Evolutionary conservation across 2,329 filamentous ascomycete genomes (phyloP), one percentile per base, ranked within the genome.

Genomic region (Cercospora sp.): DNA sequence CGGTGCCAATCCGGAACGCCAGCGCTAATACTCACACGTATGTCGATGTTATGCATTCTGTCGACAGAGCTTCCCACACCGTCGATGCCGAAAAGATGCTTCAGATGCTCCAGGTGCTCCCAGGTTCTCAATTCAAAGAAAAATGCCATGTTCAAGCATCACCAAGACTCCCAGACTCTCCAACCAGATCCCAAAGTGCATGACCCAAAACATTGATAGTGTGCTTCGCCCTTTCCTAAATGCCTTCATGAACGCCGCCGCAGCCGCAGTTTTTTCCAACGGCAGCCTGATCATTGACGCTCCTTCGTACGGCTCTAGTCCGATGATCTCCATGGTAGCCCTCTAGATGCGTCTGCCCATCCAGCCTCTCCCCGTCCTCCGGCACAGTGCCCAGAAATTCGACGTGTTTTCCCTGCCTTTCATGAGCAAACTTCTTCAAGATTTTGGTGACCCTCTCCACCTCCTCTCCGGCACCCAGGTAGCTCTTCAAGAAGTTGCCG

Each of bases 401-500:
- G 3, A 79, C 76, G n/a, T 77, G 74, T 3, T 79, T 75, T 0
- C 64, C 75, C 51, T 72, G 74, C 53, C 74, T 42, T 5, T 74
- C 73, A 63, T 77, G 78, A 60, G 81, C 74, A 81, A 88, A 89
- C 70, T 88, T 81, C 73, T 84, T 86, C 55, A 99, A 81, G 79
- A 95, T 89, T 75, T 88, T 83, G 0, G 94, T 97, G 65, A 98
- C 88, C 33, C 84, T 84, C 1, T 92, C 87, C 1, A 97, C 87
- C 76, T 97, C 90, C 1, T 96, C 87, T 75, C 97, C 89, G 1
- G 98, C 87, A 60, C 87, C 87, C 0, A 99, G 86, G 76, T 95
- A 99, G 8, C 88, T 82, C 7, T 88, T 84, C 67, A 99, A 81
- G 79, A 97, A 99, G 55, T 86, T 83, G 36, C 95, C 95, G 0